phyloP scores from a whole-genome alignment of 208 protist species.

The Lotmaria passim region DNA sequence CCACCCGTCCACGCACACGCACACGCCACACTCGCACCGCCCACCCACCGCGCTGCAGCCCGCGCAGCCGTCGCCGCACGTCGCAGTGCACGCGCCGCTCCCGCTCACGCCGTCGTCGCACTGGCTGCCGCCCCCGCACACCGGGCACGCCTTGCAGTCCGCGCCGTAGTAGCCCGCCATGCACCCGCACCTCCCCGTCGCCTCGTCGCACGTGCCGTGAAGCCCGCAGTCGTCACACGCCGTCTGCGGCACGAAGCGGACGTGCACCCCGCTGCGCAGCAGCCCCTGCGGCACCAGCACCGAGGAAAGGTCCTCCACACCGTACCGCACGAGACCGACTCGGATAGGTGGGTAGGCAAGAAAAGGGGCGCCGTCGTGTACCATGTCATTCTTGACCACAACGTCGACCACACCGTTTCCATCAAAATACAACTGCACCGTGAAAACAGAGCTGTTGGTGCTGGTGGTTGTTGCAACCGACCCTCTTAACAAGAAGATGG shows the following conservation, averaged over 20 bases:
- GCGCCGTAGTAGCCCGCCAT: constrained; percentile 33
- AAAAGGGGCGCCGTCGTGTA: not conserved
- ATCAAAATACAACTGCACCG: constrained; percentile 17
- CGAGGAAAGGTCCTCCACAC: constrained; percentile 37
- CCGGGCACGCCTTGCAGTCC: constrained; percentile 30
- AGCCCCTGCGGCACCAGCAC: constrained; percentile 25
- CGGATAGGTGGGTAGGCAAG: constrained; percentile 33
- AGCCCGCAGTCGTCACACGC: constrained; percentile 19
- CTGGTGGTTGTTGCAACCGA: not conserved
- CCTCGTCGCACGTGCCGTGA: constrained; percentile 41
- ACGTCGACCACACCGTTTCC: constrained; percentile 8
- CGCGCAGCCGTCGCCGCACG: constrained; percentile 6
- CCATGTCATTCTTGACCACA: not conserved
- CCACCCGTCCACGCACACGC: constrained; percentile 32
- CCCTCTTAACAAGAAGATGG: not conserved
- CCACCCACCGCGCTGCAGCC: constrained; percentile 18
- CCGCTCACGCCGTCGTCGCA: constrained; percentile 31
- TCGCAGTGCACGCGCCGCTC: constrained; percentile 6
- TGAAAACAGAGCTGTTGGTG: not conserved
- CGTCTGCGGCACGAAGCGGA: constrained; percentile 17
- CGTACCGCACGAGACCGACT: constrained; percentile 41
- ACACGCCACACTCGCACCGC: constrained; percentile 35
- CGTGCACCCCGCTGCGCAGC: constrained; percentile 23
- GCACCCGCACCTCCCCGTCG: constrained; percentile 28
- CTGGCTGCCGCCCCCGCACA: constrained; percentile 27